Evolutionary conservation across 75 land plant species (phyloP).

Genomic region (Azolla pinnata): DNA sequence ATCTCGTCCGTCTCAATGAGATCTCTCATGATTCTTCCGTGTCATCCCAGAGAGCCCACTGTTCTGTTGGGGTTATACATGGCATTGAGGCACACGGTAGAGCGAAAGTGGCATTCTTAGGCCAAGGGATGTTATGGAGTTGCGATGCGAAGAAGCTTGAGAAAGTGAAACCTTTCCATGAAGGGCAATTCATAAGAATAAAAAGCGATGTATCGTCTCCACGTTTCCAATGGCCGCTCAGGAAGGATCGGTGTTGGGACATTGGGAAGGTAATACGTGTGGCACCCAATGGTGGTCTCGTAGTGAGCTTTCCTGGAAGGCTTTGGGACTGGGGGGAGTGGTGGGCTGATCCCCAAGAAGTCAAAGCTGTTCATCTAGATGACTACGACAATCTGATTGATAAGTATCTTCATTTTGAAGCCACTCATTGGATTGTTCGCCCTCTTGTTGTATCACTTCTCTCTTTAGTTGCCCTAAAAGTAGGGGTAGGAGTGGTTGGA

Average conservation of each 20-base stretch:
- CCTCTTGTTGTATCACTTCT: conserved; percentile 64
- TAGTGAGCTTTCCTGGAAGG: conserved; percentile 73
- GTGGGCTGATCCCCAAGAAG: conserved; percentile 90
- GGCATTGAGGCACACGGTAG: conserved; percentile 53
- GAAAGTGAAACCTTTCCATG: conserved; percentile 47
- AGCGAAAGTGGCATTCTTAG: conserved; percentile 64
- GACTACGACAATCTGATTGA: conserved; percentile 46
- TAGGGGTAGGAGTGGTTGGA: conserved; percentile 49
- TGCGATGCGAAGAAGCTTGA: conserved; percentile 61
- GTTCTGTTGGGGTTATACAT: conserved; percentile 70
- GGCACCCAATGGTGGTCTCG: conserved; percentile 81
- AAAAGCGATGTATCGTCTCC: conserved; percentile 46
- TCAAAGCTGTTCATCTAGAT: conserved; percentile 55
- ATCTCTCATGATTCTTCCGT: conserved; percentile 23
- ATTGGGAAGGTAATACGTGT: conserved; percentile 57
- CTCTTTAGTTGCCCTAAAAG: conserved; percentile 54
- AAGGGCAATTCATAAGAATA: conserved; percentile 73
- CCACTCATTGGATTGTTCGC: conserved; percentile 85
- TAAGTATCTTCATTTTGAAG: conserved; percentile 81
- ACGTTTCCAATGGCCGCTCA: conserved; percentile 82
- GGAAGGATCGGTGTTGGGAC: conserved; percentile 53
- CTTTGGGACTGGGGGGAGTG: conserved; percentile 37
- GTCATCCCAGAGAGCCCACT: conserved; percentile 33
- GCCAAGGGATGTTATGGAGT: conserved; percentile 76
- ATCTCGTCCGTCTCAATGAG: conserved; percentile 57